Base-by-base conservation (phyloP, 805 yeast genomes). In the Pichia membranifaciens region DNA sequence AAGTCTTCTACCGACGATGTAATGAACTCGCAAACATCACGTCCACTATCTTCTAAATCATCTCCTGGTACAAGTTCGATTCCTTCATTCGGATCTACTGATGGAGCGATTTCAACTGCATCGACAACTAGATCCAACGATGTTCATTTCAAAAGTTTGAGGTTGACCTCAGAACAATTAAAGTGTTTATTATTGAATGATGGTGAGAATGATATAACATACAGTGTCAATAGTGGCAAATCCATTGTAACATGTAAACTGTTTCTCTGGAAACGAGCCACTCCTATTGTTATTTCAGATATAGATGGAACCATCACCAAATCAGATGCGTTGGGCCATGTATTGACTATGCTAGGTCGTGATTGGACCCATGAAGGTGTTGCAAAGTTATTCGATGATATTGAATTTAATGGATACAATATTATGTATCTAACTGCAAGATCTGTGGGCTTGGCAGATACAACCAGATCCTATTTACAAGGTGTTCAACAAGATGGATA, bases 281-380 rank as follows among this genome's bases (percentile, higher is more conserved):
- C 84, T 0, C 97, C 98, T 1, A 85, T 93, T 37, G 99, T 93
- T 6, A 91, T 93, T 22, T 87, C 96, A 8, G 99, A 93, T 67
- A 93, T 93, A 49, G 99, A 93, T 64, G 99, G 99, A 16, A 93
- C 99, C 1, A 93, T 93, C 54, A 93, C 99, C 16, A 90, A 89
- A 65, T 89, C 97, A 0, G 99, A 93, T 69, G 99, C 99, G 0
- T 70, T 93, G 58, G 99, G 99, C 3, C 99, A 93, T 66, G 91
- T 93, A 2, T 71, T 93, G 64, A 89, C 93, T 16, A 81, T 91
- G 80, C 71, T 93, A 33, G 99, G 99, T 4, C 78, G 88, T 56
- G 99, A 93, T 69, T 93, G 99, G 99, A 93, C 99, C 0, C 99
- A 93, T 63, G 78, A 81, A 2, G 99, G 99, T 29, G 99, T 93